Percentiles rank a stretch among this genome's conserved stretches.
These are phyloP conservation scores for Golubevia pallescens DNA, from an alignment of 1,284 basidiomycete species.

Conservation along the genomic window DNA sequence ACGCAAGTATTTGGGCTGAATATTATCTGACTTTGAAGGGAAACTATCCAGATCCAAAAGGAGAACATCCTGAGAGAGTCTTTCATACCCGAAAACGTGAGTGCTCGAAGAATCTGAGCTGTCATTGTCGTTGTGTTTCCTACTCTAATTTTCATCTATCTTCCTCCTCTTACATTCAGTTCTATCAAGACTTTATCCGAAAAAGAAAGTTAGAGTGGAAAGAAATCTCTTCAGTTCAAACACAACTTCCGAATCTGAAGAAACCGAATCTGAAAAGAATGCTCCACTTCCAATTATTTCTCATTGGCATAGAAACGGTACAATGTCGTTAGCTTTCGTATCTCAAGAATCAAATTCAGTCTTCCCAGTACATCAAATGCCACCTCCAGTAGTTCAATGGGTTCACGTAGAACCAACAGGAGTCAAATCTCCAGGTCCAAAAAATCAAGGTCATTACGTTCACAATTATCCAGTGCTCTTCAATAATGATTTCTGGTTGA, in stretches of 20 bases:
- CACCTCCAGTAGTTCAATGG: conserved; percentile 38
- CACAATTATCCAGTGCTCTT: conserved; percentile 35
- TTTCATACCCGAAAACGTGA: conserved; percentile 19
- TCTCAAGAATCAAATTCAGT: conserved; percentile 16
- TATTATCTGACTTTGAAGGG: conserved; percentile 26
- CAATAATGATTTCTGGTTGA: conserved; percentile 49
- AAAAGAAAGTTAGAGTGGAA: conserved; percentile 31
- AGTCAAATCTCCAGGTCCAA: not conserved
- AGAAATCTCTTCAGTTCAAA: conserved; percentile 38
- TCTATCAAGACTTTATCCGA: conserved; percentile 32
- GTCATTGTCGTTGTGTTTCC: not conserved
- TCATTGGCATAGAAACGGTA: conserved; percentile 47
- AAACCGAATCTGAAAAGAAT: conserved; percentile 11
- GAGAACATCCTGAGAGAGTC: conserved; percentile 12
- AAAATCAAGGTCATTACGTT: not conserved
- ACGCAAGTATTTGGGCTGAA: conserved; percentile 47
- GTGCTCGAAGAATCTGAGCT: conserved; percentile 3
- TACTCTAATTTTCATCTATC: not conserved
- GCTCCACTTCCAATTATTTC: conserved; percentile 20
- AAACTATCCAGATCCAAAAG: conserved; percentile 14
- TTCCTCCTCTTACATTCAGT: conserved; percentile 9
- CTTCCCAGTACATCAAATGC: conserved; percentile 26
- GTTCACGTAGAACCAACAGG: conserved; percentile 16
- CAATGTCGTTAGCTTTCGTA: conserved; percentile 30
- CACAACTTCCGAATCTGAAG: conserved; percentile 1